phyloP scores from a whole-genome alignment of 163 green algal species.

The Chloromonas sp. region DNA sequence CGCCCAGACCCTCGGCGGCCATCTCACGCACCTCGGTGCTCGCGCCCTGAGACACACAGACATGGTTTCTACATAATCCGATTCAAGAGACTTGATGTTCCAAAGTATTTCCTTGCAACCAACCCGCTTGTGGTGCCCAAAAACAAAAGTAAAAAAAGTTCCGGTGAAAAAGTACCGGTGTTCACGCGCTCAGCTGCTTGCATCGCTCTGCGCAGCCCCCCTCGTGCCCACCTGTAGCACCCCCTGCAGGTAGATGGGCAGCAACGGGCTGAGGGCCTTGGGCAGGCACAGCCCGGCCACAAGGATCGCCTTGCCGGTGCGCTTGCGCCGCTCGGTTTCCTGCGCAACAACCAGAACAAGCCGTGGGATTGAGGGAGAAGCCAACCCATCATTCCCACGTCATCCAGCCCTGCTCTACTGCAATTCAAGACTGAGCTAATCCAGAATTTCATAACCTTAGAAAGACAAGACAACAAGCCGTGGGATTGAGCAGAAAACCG shows the following conservation, averaged over 20 bases:
- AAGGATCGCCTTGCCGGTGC: slow-evolving; percentile 18
- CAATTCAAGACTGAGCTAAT: too few species aligned
- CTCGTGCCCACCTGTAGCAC: slow-evolving; percentile 58
- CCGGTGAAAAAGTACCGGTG: too few species aligned
- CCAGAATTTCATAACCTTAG: too few species aligned
- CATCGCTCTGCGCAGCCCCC: too few species aligned
- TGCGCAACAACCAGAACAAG: background rate
- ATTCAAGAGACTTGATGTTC: background rate
- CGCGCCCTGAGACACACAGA: slow-evolving; percentile 36
- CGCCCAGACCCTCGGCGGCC: slow-evolving; percentile 83
- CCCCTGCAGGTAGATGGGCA: slow-evolving; percentile 91
- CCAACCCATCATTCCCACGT: too few species aligned
- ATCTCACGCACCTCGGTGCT: slow-evolving; percentile 75
- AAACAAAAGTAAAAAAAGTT: too few species aligned
- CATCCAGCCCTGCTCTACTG: too few species aligned
- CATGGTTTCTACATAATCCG: background rate
- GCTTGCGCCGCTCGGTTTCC: slow-evolving; percentile 37
- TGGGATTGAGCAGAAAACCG: too few species aligned
- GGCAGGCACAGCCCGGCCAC: slow-evolving; percentile 83
- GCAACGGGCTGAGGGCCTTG: slow-evolving; percentile 77
- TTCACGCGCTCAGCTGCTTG: too few species aligned
- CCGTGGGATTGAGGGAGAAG: too few species aligned
- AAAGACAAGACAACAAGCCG: too few species aligned
- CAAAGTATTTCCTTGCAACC: background rate
- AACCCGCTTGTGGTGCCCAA: background rate